These are phyloP conservation scores for Candida palmyrensis DNA, from an alignment of 805 yeast species.

Conservation along the genomic window DNA sequence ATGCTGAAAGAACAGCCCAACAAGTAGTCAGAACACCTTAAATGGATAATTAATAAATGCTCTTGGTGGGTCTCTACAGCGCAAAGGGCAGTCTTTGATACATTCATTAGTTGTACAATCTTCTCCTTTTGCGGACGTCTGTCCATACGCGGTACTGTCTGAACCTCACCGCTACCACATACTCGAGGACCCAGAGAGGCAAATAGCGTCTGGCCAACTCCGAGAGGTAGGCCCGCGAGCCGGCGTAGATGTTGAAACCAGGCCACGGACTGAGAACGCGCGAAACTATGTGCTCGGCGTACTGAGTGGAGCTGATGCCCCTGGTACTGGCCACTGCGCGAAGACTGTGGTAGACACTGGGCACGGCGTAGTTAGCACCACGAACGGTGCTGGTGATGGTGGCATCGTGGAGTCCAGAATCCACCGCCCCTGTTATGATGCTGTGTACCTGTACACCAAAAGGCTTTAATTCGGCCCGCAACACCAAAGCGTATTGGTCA, in stretches of 20 bases:
- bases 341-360: slow-evolving; percentile 16
- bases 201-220: slow-evolving; percentile 13
- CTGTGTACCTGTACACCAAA: slow-evolving; percentile 36
- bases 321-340: slow-evolving; percentile 10
- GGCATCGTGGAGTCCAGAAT: slow-evolving; percentile 25
- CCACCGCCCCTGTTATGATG: slow-evolving; percentile 36
- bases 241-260: slow-evolving; percentile 26
- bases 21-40: too few relatives aligned
- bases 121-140: slow-evolving; percentile 10
- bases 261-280: slow-evolving; percentile 13
- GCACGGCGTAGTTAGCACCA: slow-evolving; percentile 17
- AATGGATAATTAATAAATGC: too few relatives aligned
- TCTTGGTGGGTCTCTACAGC: too few relatives aligned
- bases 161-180: slow-evolving; percentile 16
- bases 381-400: slow-evolving; percentile 4
- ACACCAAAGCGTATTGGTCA: slow-evolving; percentile 25
- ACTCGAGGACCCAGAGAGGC: slow-evolving; percentile 23
- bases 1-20: too few relatives aligned
- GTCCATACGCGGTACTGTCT: slow-evolving; percentile 19
- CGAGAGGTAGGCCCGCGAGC: slow-evolving; percentile 16
- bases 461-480: slow-evolving; percentile 30
- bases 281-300: slow-evolving; percentile 20
- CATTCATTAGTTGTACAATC: too few relatives aligned
- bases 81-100: too few relatives aligned
- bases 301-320: slow-evolving; percentile 15